phyloP scores from a whole-genome alignment of 441 rosid genomes.

The Gossypium lobatum region DNA sequence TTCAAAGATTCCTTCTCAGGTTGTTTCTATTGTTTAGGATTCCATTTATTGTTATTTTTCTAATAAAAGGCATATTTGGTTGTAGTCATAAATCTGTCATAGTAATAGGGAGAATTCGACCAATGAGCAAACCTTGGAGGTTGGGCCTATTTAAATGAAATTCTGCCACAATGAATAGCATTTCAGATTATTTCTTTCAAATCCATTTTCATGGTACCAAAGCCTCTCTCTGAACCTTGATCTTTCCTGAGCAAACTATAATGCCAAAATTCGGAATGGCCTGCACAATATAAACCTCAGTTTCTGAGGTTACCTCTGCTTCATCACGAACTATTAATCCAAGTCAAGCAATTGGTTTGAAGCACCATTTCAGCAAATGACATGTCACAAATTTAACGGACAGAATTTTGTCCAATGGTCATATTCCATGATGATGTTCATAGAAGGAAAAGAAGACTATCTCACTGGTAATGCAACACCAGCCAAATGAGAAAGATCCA shows the following conservation, averaged over 20 bases:
- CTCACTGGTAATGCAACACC: background rate
- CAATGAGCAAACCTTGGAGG: background rate
- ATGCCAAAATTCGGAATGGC: background rate
- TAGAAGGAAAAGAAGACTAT: background rate
- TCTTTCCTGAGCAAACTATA: background rate
- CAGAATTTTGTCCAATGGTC: background rate
- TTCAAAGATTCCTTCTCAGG: background rate
- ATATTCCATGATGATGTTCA: background rate
- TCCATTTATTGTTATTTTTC: background rate
- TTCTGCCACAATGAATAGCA: background rate
- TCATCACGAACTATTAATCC: background rate
- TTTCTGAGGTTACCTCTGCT: background rate
- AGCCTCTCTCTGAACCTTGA: background rate
- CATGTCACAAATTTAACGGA: background rate
- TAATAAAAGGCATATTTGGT: background rate
- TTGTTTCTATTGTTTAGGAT: background rate
- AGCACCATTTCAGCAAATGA: background rate
- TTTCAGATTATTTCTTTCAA: background rate
- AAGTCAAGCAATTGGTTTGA: background rate
- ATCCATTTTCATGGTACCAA: background rate
- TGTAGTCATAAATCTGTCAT: background rate
- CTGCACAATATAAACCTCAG: background rate
- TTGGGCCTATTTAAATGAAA: background rate
- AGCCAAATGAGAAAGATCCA: background rate
- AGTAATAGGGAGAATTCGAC: background rate